Conservation (phyloP, 768 basidiomycete species). For the Pleurotus platypus region DNA sequence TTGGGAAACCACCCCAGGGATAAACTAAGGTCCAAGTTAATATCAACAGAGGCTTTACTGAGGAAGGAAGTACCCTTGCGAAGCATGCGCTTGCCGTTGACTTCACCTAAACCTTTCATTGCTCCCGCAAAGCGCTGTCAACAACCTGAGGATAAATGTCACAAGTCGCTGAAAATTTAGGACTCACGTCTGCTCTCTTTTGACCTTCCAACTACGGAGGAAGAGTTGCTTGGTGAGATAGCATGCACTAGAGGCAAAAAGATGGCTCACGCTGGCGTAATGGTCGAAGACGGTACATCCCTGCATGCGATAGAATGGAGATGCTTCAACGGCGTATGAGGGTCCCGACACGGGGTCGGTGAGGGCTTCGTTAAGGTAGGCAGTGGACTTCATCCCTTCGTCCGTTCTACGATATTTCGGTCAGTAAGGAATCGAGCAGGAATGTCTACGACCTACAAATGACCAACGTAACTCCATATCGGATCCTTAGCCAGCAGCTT, state of each 20-base stretch:
- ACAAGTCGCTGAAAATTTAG: background rate
- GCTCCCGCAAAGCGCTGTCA: slow-evolving; percentile 23
- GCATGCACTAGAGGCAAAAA: background rate
- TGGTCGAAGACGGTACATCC: slow-evolving; percentile 15
- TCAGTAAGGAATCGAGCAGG: background rate
- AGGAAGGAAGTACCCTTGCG: slow-evolving; percentile 17
- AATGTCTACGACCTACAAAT: slow-evolving; percentile 18
- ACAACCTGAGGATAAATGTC: background rate
- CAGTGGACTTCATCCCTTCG: slow-evolving; percentile 18
- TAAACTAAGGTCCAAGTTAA: slow-evolving; percentile 19
- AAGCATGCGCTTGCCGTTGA: slow-evolving; percentile 23
- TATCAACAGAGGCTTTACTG: background rate
- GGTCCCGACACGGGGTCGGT: slow-evolving; percentile 8
- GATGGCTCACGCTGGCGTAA: slow-evolving; percentile 10
- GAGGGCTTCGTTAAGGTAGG: slow-evolving; percentile 24
- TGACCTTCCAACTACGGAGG: slow-evolving; percentile 12
- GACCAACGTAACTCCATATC: slow-evolving; percentile 19
- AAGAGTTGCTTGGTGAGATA: background rate
- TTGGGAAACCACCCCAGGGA: slow-evolving; percentile 28
- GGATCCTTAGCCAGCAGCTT: slow-evolving; percentile 28
- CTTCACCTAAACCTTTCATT: slow-evolving; percentile 27
- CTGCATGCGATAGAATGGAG: slow-evolving; percentile 14
- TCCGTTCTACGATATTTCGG: slow-evolving; percentile 11
- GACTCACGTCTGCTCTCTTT: slow-evolving; percentile 11
- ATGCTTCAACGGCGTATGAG: slow-evolving; percentile 5